A percentile compares a stretch with the other conserved stretches of the same genome.
phyloP scores from a whole-genome alignment of 2,329 filamentous ascomycete genomes.

The Cytospora mali region DNA sequence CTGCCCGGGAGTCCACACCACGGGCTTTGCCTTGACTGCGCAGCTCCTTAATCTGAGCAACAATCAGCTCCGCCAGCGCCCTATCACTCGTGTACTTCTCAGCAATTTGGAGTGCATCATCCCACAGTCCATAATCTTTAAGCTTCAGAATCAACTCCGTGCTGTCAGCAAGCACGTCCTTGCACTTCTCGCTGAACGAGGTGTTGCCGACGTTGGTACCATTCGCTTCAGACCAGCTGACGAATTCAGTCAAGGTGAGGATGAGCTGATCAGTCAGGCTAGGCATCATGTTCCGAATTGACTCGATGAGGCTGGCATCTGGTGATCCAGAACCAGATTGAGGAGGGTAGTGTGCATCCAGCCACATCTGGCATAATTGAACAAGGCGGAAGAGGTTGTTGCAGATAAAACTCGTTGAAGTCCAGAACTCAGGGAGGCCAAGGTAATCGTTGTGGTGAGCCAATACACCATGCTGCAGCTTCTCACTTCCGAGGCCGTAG shows the following conservation, averaged over 20 bases:
- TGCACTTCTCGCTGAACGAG: constrained; percentile 53
- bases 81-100: constrained; percentile 59
- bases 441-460: constrained; percentile 59
- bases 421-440: constrained; percentile 82
- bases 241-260: constrained; percentile 55
- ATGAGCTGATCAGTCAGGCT: constrained; percentile 58
- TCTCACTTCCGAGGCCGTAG: constrained; percentile 74
- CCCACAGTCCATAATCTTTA: constrained; percentile 58
- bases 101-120: constrained; percentile 59
- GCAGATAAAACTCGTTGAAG: constrained; percentile 65
- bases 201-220: constrained; percentile 50
- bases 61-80: constrained; percentile 59
- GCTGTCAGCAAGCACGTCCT: constrained; percentile 31
- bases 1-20: constrained; percentile 40
- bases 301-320: constrained; percentile 46
- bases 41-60: constrained; percentile 53
- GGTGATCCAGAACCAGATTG: constrained; percentile 32
- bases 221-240: constrained; percentile 51
- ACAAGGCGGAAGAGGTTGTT: constrained; percentile 64
- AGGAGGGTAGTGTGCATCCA: constrained; percentile 48
- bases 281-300: constrained; percentile 52
- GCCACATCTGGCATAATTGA: constrained; percentile 60
- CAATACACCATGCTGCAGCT: constrained; percentile 66
- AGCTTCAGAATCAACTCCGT: constrained; percentile 54
- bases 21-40: constrained; percentile 40